Evolutionary conservation across 768 basidiomycete genomes (phyloP), one percentile per base, ranked within the genome.

Genomic region (Fistulinella prunicolor): DNA sequence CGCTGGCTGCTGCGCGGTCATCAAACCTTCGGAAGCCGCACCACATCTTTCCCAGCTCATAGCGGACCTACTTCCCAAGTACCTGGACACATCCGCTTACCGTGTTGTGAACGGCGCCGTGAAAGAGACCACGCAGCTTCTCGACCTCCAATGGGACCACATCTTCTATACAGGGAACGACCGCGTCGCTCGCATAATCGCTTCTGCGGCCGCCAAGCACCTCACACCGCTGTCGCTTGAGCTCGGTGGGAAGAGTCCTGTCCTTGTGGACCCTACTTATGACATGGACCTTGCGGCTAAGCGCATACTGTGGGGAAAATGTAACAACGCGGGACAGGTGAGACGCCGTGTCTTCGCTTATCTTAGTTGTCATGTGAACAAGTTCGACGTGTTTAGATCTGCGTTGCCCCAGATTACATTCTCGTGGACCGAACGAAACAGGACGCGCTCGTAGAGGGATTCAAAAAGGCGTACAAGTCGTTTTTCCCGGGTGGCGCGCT

Each of bases 261-360:
- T 73, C 3, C 49, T 79, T 20, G 62, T 83, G 34, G 74, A 74
- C 42, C 47, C 70, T 7, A 65, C 68, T 20, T 65, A 63, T 53
- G 70, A 73, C 35, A 53, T 82, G 53, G 65, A 73, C 6, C 50
- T 83, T 26, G 76, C 80, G 0, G 87, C 85, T 3, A 79, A 77
- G 57, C 76, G 86, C 8, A 74, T 86, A 28, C 64, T 86, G 22
- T 85, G 79, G 76, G 86, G 81, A 1, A 89, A 88, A 64, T 68
- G 69, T 9, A 71, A 67, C 48, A 88, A 89, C 52, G 72, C 79
- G 2, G 87, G 87, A 9, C 86, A 86, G 73, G 79, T 73, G 35
- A 44, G 63, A 13, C 14, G 8, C 17, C 36, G 9, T 22, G 30
- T 30, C 22, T n/a, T 42, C 20, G 32, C 32, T 21, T 0, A 3